Percentiles rank a stretch among this genome's conserved stretches.
phyloP scores from a whole-genome alignment of 2,329 filamentous ascomycete species.

The Ceratocystis harringtonii region DNA sequence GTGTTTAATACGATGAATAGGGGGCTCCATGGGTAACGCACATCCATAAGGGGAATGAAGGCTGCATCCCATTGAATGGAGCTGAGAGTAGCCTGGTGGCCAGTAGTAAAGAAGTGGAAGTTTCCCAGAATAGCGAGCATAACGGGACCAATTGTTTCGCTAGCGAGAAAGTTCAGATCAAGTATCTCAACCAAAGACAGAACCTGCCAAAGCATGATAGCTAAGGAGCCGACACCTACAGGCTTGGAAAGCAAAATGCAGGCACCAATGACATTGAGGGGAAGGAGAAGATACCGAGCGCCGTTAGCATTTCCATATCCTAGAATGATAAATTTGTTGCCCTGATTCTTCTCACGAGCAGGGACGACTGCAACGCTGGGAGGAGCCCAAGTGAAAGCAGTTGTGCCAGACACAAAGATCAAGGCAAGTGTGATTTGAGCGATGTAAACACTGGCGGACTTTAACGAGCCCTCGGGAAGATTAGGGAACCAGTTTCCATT shows the following conservation, averaged over 20 bases:
- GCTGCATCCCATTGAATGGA: slow-evolving; percentile 93
- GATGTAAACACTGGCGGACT: slow-evolving; percentile 58
- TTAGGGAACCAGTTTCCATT: slow-evolving; percentile 64
- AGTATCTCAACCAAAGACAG: slow-evolving; percentile 58
- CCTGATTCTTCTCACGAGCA: slow-evolving; percentile 29
- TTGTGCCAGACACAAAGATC: slow-evolving; percentile 67
- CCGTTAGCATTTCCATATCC: slow-evolving; percentile 92
- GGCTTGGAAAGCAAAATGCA: slow-evolving; percentile 79
- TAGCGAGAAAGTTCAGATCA: slow-evolving; percentile 44
- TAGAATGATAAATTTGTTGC: slow-evolving; percentile 56
- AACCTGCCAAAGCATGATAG: slow-evolving; percentile 73
- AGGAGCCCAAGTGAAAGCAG: slow-evolving; percentile 72
- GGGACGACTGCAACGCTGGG: slow-evolving; percentile 64
- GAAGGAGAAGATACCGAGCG: slow-evolving; percentile 71
- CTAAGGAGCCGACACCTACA: slow-evolving; percentile 78
- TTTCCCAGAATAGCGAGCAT: slow-evolving; percentile 78
- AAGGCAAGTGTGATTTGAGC: slow-evolving; percentile 70
- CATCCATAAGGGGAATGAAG: slow-evolving; percentile 70
- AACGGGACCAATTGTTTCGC: slow-evolving; percentile 65
- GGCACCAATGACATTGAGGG: slow-evolving; percentile 61
- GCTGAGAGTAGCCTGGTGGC: slow-evolving; percentile 76
- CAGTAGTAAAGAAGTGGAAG: slow-evolving; percentile 95
- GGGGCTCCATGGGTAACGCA: slow-evolving; percentile 82
- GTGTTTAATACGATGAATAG: slow-evolving; percentile 71
- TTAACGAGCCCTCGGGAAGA: slow-evolving; percentile 46